These are phyloP conservation scores for Penicillium silybi DNA, from an alignment of 495 filamentous ascomycete genomes.

Conservation along the genomic window DNA sequence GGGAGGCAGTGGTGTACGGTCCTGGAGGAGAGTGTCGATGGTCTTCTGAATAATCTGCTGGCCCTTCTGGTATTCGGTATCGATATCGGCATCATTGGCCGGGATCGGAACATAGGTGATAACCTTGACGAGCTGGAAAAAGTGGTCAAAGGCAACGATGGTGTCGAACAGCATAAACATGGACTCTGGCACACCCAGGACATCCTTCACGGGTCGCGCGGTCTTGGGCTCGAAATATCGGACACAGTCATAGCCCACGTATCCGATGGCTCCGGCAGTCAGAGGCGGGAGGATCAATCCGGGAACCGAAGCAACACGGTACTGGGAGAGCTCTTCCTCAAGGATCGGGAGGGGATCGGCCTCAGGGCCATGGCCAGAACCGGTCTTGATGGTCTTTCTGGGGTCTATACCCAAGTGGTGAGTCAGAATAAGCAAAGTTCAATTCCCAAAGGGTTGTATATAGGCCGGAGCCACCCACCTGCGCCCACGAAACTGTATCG, in stretches of 20 bases:
- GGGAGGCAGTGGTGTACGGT: slow-evolving; percentile 71
- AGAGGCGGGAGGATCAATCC: slow-evolving; percentile 75
- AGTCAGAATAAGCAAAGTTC: slow-evolving; percentile 8
- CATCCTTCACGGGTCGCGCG: slow-evolving; percentile 77
- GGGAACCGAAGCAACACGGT: slow-evolving; percentile 74
- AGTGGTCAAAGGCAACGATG: slow-evolving; percentile 91
- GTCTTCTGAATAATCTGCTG: slow-evolving; percentile 57
- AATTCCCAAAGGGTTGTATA: background rate
- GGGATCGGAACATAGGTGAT: slow-evolving; percentile 74
- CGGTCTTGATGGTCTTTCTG: slow-evolving; percentile 80
- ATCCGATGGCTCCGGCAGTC: slow-evolving; percentile 90
- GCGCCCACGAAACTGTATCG: slow-evolving; percentile 94
- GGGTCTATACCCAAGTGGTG: slow-evolving; percentile 57
- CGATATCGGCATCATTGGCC: slow-evolving; percentile 47
- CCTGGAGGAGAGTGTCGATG: slow-evolving; percentile 63
- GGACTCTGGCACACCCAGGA: slow-evolving; percentile 82
- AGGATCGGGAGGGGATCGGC: slow-evolving; percentile 78
- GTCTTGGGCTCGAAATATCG: slow-evolving; percentile 97
- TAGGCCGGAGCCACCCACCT: slow-evolving; percentile 44
- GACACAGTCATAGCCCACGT: slow-evolving; percentile 96
- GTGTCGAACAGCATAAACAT: slow-evolving; percentile 98
- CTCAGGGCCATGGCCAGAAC: slow-evolving; percentile 77
- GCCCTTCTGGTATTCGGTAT: slow-evolving; percentile 61
- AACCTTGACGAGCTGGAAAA: slow-evolving; percentile 86
- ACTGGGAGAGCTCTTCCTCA: slow-evolving; percentile 71